phyloP scores from a whole-genome alignment of 495 filamentous ascomycete genomes.

The Neurospora sp. region DNA sequence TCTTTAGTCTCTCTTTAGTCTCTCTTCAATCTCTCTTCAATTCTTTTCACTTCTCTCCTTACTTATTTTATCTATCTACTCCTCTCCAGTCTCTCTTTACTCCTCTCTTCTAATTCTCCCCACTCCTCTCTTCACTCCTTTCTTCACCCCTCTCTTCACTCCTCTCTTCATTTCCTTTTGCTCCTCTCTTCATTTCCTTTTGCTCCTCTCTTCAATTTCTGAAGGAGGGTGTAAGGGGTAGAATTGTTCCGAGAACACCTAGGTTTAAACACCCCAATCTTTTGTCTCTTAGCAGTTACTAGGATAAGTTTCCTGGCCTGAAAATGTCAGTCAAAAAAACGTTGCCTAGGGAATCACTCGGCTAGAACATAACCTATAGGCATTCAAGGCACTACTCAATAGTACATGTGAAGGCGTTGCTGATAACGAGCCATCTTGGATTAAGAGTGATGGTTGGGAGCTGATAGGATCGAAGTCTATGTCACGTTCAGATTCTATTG shows the following conservation, averaged over 20 bases:
- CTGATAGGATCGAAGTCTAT: neutral
- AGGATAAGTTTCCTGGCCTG: neutral
- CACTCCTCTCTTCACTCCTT: neutral
- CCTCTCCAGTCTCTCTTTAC: neutral
- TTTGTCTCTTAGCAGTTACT: neutral
- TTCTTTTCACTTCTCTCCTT: neutral
- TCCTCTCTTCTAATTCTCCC: neutral
- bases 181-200: neutral
- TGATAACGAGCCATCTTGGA: neutral
- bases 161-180: too few relatives aligned
- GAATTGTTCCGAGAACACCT: neutral
- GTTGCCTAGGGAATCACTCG: neutral
- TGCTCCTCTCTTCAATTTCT: neutral
- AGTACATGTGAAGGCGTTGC: neutral
- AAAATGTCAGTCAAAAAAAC: neutral
- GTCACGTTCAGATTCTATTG: neutral
- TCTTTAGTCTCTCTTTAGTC: neutral
- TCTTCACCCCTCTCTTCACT: too few relatives aligned
- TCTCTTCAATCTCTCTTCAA: neutral
- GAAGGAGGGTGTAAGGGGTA: neutral
- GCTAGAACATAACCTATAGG: neutral
- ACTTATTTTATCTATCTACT: neutral
- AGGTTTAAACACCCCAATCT: neutral
- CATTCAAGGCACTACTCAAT: neutral
- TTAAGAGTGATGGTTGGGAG: fast-evolving